Evolutionary conservation across 2,329 filamentous ascomycete species (phyloP).

Genomic region (Arachnomyces sp.): DNA sequence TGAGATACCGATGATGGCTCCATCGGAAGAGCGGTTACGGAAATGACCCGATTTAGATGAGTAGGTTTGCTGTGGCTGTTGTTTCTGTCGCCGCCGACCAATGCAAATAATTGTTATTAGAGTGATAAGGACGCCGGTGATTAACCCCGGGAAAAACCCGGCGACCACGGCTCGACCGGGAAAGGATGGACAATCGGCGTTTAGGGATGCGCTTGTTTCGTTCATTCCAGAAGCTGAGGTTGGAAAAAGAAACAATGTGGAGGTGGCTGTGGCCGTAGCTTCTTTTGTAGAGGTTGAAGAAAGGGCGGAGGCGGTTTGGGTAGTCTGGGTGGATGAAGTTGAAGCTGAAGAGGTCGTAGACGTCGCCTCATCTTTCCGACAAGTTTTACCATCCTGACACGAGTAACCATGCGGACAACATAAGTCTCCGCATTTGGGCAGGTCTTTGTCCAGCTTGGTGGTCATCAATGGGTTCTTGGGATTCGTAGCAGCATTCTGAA

Average conservation of each 20-base stretch:
- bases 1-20: slow-evolving; percentile 31
- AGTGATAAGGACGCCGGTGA: slow-evolving; percentile 45
- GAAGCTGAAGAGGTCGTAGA: slow-evolving; percentile 14
- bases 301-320: slow-evolving; percentile 10
- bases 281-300: slow-evolving; percentile 11
- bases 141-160: slow-evolving; percentile 40
- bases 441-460: slow-evolving; percentile 30
- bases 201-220: slow-evolving; percentile 14
- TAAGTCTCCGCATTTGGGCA: slow-evolving; percentile 34
- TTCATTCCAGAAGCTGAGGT: slow-evolving; percentile 14
- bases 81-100: slow-evolving; percentile 21
- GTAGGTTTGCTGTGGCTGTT: slow-evolving; percentile 7
- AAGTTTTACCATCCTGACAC: slow-evolving; percentile 26
- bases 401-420: slow-evolving; percentile 44
- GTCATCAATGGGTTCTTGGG: slow-evolving; percentile 35
- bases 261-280: slow-evolving; percentile 16
- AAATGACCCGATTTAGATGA: slow-evolving; percentile 19
- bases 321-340: slow-evolving; percentile 14
- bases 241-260: slow-evolving; percentile 16
- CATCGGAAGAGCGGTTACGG: slow-evolving; percentile 26
- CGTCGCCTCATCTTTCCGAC: slow-evolving; percentile 12
- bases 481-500: slow-evolving; percentile 33
- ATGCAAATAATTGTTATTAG: slow-evolving; percentile 41
- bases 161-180: slow-evolving; percentile 35
- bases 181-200: slow-evolving; percentile 29